Evolutionary conservation across 1,139 yeast genomes (phyloP).

Genomic region (Petasospora fabianii): DNA sequence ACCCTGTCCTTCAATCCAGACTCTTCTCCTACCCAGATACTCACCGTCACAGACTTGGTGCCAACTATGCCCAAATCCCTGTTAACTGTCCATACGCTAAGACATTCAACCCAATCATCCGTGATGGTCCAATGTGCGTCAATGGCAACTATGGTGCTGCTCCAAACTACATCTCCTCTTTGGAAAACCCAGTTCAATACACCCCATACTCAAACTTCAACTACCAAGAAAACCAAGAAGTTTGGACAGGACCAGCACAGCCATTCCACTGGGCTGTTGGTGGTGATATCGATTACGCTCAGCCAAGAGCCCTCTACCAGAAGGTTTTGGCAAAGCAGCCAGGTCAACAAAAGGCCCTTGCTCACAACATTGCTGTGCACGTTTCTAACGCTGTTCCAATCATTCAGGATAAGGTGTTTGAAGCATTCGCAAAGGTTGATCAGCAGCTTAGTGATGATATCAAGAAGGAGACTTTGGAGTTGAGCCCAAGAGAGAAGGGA

Average conservation of each 20-base stretch:
- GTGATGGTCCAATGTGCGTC: slow-evolving; percentile 86
- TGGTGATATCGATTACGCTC: slow-evolving; percentile 63
- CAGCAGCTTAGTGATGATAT: slow-evolving; percentile 59
- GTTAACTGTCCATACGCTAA: slow-evolving; percentile 58
- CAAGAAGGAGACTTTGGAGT: slow-evolving; percentile 57
- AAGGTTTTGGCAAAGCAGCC: slow-evolving; percentile 69
- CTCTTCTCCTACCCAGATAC: slow-evolving; percentile 58
- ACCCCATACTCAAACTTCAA: slow-evolving; percentile 39
- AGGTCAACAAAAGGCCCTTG: slow-evolving; percentile 79
- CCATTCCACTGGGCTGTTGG: slow-evolving; percentile 84
- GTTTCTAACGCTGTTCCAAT: slow-evolving; percentile 64
- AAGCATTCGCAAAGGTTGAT: slow-evolving; percentile 71
- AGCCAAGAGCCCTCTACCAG: slow-evolving; percentile 66
- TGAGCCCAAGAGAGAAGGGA: slow-evolving; percentile 45
- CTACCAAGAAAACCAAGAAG: slow-evolving; percentile 66
- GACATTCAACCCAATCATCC: slow-evolving; percentile 61
- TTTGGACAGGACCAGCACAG: slow-evolving; percentile 84
- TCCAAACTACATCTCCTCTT: slow-evolving; percentile 72
- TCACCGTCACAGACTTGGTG: slow-evolving; percentile 59
- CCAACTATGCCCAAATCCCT: slow-evolving; percentile 62
- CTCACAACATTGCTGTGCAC: slow-evolving; percentile 81
- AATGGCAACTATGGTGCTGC: slow-evolving; percentile 81
- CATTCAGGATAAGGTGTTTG: slow-evolving; percentile 78
- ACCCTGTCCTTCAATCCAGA: slow-evolving; percentile 57
- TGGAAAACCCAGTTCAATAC: slow-evolving; percentile 41